Conservation (phyloP, 176 grass and related monocot species). For the Eragrostis curvula region DNA sequence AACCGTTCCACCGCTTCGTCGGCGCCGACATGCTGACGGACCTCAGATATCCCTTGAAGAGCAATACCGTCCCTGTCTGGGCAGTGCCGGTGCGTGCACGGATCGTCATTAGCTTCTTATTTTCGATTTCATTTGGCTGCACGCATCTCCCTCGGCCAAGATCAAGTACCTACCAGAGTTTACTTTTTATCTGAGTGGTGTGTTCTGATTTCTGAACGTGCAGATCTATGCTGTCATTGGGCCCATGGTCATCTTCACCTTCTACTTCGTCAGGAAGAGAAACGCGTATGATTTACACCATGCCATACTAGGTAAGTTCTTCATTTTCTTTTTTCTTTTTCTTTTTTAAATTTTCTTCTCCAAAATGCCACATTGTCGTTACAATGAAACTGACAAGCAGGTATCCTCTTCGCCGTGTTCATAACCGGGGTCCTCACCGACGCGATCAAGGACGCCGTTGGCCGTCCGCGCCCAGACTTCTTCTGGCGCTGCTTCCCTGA, state of each 20-base stretch:
- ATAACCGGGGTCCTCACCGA: constrained; percentile 58
- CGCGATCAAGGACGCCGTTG: constrained; percentile 58
- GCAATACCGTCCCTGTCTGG: constrained; percentile 80
- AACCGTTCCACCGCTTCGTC: constrained; percentile 84
- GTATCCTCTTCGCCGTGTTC: constrained; percentile 48
- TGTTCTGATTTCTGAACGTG: not conserved
- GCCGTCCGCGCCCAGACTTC: constrained; percentile 45
- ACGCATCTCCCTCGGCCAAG: too few species aligned
- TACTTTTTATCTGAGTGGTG: not conserved
- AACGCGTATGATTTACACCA: constrained; percentile 56
- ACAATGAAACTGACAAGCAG: constrained; percentile 5
- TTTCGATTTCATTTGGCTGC: not conserved
- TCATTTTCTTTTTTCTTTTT: not conserved
- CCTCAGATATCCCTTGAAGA: constrained; percentile 69
- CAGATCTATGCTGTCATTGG: constrained; percentile 54
- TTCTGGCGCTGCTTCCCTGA: constrained; percentile 67
- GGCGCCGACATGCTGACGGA: constrained; percentile 71
- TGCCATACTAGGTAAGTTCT: constrained; percentile 37
- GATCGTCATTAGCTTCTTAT: not conserved
- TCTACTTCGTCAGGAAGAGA: constrained; percentile 34
- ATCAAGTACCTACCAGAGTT: too few species aligned
- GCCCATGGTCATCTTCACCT: constrained; percentile 35
- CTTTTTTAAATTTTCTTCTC: not conserved
- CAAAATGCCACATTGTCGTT: not conserved
- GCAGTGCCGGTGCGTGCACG: constrained; percentile 39